phyloP scores from a whole-genome alignment of 2,329 filamentous ascomycete genomes.

The Esteya vermicola region DNA sequence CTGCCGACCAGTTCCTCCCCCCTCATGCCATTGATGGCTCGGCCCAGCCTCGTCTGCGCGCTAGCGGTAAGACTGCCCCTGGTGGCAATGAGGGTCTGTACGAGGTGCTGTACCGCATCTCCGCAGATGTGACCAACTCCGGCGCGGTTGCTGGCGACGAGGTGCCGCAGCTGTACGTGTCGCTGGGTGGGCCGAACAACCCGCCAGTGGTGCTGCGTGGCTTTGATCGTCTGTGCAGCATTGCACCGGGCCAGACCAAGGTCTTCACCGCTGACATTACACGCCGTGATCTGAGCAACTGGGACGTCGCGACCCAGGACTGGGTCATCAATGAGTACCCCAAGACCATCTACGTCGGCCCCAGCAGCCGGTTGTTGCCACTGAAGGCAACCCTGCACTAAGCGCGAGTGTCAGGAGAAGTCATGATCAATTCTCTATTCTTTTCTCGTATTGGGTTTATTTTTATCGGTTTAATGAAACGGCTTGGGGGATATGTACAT shows the following conservation, averaged over 20 bases:
- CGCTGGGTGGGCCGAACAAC: conserved; percentile 65
- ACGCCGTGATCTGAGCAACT: conserved; percentile 74
- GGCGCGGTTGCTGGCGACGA: conserved; percentile 52
- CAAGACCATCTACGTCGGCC: conserved; percentile 41
- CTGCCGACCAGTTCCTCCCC: conserved; percentile 45
- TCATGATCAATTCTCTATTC: too few relatives aligned
- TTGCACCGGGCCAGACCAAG: conserved; percentile 52
- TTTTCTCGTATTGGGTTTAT: too few relatives aligned
- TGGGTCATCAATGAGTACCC: conserved; percentile 50
- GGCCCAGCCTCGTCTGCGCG: conserved; percentile 38
- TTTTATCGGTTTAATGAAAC: too few relatives aligned
- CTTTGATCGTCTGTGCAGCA: conserved; percentile 58
- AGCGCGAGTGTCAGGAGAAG: not conserved
- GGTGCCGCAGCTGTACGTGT: conserved; percentile 65
- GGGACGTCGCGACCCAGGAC: conserved; percentile 68
- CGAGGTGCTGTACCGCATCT: conserved; percentile 54
- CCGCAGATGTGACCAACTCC: conserved; percentile 57
- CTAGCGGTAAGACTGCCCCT: conserved; percentile 30
- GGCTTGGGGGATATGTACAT: too few relatives aligned
- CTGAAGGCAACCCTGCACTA: conserved; percentile 19
- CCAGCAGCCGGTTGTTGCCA: conserved; percentile 39
- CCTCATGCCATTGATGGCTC: conserved; percentile 37
- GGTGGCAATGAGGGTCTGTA: conserved; percentile 54
- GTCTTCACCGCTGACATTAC: conserved; percentile 57
- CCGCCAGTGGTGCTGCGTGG: conserved; percentile 54